Conservation (phyloP, 2,329 filamentous ascomycete species). For the Pleomassaria siparia region DNA sequence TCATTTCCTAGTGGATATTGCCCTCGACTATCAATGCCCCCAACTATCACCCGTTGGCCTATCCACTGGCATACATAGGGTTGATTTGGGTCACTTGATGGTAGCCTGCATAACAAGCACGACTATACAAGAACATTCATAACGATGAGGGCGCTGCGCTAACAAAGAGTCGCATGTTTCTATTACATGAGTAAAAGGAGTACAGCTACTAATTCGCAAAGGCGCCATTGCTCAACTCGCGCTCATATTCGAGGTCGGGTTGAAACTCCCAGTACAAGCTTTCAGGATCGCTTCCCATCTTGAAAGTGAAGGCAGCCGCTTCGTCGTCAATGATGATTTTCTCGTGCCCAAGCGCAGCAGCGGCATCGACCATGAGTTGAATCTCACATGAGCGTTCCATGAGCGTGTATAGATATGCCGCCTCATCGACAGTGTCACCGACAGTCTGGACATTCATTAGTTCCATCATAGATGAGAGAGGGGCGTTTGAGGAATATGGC, state of each 20-base stretch:
- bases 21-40: too few species aligned
- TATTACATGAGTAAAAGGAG: too few species aligned
- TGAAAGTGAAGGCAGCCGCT: constrained; percentile 57
- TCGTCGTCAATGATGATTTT: constrained; percentile 60
- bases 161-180: too few species aligned
- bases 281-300: constrained; percentile 51
- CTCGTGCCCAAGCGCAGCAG: constrained; percentile 55
- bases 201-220: constrained; percentile 14
- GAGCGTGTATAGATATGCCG: constrained; percentile 68
- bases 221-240: constrained; percentile 27
- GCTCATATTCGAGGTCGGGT: constrained; percentile 53
- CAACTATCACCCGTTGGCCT: too few species aligned
- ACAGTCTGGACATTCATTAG: constrained; percentile 52
- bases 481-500: constrained; percentile 1
- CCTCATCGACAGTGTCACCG: constrained; percentile 72
- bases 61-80: too few species aligned
- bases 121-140: too few species aligned
- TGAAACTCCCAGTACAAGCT: constrained; percentile 56
- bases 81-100: too few species aligned
- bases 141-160: too few species aligned
- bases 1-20: too few species aligned
- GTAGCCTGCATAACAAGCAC: too few species aligned
- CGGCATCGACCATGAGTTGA: constrained; percentile 69
- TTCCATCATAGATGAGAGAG: background rate
- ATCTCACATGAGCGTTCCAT: constrained; percentile 70